phyloP scores from a whole-genome alignment of 2,329 filamentous ascomycete genomes.

The Ophiobolus disseminans region DNA sequence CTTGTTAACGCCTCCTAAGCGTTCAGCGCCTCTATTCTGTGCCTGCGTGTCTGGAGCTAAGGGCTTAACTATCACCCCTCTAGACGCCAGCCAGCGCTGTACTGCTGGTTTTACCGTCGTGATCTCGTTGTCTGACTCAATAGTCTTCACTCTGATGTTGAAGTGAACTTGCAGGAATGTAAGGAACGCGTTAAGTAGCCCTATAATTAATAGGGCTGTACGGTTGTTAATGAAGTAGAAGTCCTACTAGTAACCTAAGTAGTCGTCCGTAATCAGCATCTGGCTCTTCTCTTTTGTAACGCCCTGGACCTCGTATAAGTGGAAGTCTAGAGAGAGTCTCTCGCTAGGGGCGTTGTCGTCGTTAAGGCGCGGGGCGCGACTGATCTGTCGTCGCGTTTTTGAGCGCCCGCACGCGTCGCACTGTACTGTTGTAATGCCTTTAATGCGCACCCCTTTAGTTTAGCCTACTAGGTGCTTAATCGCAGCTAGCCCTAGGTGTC shows the following conservation, averaged over 20 bases:
- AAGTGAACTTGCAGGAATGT: slow-evolving; percentile 1
- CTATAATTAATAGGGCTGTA: slow-evolving; percentile 1
- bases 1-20: slow-evolving; percentile 11
- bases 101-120: slow-evolving; percentile 2
- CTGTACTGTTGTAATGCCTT: not conserved
- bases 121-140: slow-evolving; percentile 8
- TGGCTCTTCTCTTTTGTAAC: slow-evolving; percentile 6
- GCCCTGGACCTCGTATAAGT: slow-evolving; percentile 3
- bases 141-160: slow-evolving; percentile 8
- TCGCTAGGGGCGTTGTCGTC: not conserved
- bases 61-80: slow-evolving; percentile 2
- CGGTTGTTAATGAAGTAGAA: slow-evolving; percentile 10
- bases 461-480: not conserved
- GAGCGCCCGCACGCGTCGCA: not conserved
- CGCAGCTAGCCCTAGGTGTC: not conserved
- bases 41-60: slow-evolving; percentile 10
- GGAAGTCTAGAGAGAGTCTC: slow-evolving; percentile 3
- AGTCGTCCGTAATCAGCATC: slow-evolving; percentile 1
- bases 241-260: not conserved
- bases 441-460: slow-evolving; percentile 1
- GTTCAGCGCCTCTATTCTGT: slow-evolving; percentile 9
- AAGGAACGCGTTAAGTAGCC: not conserved
- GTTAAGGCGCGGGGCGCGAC: not conserved
- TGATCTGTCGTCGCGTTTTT: not conserved
- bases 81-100: not conserved